Evolutionary conservation across 2,329 filamentous ascomycete species (phyloP).

Genomic region (Balansia obtecta): DNA sequence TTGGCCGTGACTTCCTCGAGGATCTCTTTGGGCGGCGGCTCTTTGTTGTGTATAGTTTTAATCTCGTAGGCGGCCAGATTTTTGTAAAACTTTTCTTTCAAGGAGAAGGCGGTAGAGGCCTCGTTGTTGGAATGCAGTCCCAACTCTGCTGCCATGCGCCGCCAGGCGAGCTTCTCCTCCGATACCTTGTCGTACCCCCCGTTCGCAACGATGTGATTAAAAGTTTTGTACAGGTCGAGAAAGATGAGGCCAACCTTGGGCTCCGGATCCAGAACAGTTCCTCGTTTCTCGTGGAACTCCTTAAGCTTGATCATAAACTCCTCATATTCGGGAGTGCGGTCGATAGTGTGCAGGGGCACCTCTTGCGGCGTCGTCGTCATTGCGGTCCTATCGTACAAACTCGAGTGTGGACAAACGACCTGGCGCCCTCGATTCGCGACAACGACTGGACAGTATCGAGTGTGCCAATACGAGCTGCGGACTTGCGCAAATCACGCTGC

Average conservation of each 20-base stretch:
- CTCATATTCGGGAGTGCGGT: constrained; percentile 57
- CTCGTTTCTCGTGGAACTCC: constrained; percentile 66
- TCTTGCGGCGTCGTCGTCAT: constrained; percentile 20
- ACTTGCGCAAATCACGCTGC: constrained; percentile 2
- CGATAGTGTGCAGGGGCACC: constrained; percentile 33
- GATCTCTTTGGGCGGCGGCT: constrained; percentile 79
- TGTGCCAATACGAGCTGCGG: neutral
- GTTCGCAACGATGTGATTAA: constrained; percentile 60
- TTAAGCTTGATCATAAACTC: constrained; percentile 65
- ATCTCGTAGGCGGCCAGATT: constrained; percentile 84
- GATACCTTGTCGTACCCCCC: constrained; percentile 82
- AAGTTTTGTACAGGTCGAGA: constrained; percentile 67
- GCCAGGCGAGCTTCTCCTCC: constrained; percentile 76
- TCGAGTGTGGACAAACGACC: neutral
- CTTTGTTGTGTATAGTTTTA: constrained; percentile 60
- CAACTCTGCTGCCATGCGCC: constrained; percentile 64
- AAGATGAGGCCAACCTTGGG: constrained; percentile 68
- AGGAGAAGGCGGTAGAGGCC: constrained; percentile 69
- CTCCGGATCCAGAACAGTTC: constrained; percentile 66
- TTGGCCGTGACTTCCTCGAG: constrained; percentile 80
- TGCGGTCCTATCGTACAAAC: constrained; percentile 4
- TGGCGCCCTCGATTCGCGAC: neutral
- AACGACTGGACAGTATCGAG: neutral
- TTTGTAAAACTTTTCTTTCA: constrained; percentile 85
- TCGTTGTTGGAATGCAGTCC: constrained; percentile 63